phyloP scores from a whole-genome alignment of 495 filamentous ascomycete species.

The Xylaria bambusicola region DNA sequence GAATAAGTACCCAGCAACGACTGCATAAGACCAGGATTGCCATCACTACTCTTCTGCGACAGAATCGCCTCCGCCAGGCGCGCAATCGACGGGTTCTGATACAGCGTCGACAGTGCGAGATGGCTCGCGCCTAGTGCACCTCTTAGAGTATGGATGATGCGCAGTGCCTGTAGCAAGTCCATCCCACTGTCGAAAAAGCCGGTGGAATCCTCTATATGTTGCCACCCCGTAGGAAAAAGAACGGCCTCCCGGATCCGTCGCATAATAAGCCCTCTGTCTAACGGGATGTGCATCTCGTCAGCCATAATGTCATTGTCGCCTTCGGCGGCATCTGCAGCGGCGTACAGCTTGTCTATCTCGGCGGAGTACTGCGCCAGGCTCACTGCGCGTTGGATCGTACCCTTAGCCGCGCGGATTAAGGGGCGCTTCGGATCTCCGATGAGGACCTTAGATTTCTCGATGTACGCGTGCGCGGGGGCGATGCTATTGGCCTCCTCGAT shows the following conservation, averaged over 20 bases:
- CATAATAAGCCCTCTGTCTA: neutral
- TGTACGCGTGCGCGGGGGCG: conserved; percentile 42
- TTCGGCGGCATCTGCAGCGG: conserved; percentile 20
- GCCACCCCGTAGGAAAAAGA: neutral
- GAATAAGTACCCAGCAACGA: neutral
- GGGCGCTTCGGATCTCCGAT: conserved; percentile 48
- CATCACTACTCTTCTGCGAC: neutral
- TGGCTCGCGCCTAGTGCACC: conserved; percentile 24
- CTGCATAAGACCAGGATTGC: neutral
- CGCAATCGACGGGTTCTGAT: conserved; percentile 32
- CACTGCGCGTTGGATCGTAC: conserved; percentile 46
- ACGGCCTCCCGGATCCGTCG: neutral
- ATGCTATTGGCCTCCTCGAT: conserved; percentile 44
- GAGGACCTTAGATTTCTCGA: conserved; percentile 36
- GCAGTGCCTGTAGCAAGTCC: conserved; percentile 52
- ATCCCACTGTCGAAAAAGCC: conserved; percentile 41
- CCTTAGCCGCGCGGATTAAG: conserved; percentile 54
- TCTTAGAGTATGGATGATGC: conserved; percentile 29
- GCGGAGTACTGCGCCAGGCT: conserved; percentile 48
- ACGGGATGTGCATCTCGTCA: neutral
- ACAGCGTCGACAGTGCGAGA: conserved; percentile 30
- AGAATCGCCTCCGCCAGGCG: conserved; percentile 27
- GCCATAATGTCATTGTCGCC: conserved; percentile 18
- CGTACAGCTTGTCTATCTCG: conserved; percentile 52
- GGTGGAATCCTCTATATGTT: conserved; percentile 22